Evolutionary conservation across 495 filamentous ascomycete genomes (phyloP), one percentile per base, ranked within the genome.

Genomic region (Jackrogersella minutella): DNA sequence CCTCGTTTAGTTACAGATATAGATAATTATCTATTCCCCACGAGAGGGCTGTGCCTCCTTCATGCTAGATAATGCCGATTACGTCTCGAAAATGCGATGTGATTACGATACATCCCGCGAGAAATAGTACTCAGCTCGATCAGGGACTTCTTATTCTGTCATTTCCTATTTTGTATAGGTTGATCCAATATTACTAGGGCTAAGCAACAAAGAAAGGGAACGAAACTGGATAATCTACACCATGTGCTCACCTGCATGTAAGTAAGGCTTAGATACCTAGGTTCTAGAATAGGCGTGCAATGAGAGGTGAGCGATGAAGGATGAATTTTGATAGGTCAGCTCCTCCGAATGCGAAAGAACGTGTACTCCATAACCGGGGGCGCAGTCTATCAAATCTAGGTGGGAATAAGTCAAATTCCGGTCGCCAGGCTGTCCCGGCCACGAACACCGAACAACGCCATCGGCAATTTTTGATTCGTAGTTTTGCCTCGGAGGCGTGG

Each of bases 301-400:
- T 5, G 33, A 36, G 2, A 2, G 33, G 11, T 36, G 11, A 49
- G 44, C 44, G 44, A 26, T 49, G 44, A 49, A 14, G 44, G 24
- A 26, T 8, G 26, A n/a, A 26, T 10, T 11, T 6, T n/a, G 24
- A 49, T 33, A 49, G 44, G 44, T 31, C 44, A 49, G 43, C 1
- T 41, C 22, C 44, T 30, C 44, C 44, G 44, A 49, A 49, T 49
- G 44, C 44, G 44, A 49, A 49, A 3, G n/a, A n/a, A n/a, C n/a
- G n/a, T n/a, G n/a, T n/a, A n/a, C n/a, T n/a, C n/a, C n/a, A n/a
- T n/a, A n/a, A n/a, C n/a, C n/a, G n/a, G n/a, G n/a, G n/a, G n/a
- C n/a, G n/a, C n/a, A n/a, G n/a, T n/a, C n/a, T n/a, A n/a, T n/a
- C n/a, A n/a, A n/a, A n/a, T n/a, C 9, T 24, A 44, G 41, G 37